Evolutionary conservation across 2,329 filamentous ascomycete species (phyloP).

Genomic region (Pseudogymnoascus sp.): DNA sequence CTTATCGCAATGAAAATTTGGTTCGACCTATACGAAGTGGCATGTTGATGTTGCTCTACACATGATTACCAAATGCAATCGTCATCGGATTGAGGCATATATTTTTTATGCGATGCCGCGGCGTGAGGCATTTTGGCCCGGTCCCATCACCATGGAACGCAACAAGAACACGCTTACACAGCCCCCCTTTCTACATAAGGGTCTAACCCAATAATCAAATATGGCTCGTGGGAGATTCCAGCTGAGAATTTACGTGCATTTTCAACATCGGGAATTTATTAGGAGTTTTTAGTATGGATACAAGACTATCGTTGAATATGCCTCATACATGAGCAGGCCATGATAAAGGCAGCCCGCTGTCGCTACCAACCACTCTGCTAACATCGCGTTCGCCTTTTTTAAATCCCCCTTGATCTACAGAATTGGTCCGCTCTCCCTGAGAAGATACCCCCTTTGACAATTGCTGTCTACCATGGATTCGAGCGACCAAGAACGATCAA

Average conservation of each 20-base stretch:
- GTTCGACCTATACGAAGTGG: background rate
- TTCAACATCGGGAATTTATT: background rate
- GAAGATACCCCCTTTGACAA: background rate
- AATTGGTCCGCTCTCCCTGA: background rate
- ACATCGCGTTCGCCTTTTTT: background rate
- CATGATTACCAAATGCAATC: background rate
- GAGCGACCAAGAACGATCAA: background rate
- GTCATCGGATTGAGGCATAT: conserved; percentile 14
- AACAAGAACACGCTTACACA: background rate
- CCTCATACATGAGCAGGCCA: background rate
- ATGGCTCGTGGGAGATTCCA: background rate
- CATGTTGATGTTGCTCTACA: background rate
- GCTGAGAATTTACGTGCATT: background rate
- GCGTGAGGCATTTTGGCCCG: conserved; percentile 8
- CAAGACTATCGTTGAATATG: background rate
- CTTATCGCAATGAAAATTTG: background rate
- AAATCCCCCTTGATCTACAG: background rate
- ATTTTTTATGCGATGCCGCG: background rate
- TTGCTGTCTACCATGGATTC: background rate
- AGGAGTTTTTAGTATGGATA: background rate
- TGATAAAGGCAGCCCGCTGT: background rate
- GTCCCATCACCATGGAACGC: background rate
- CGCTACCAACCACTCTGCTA: background rate
- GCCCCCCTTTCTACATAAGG: background rate
- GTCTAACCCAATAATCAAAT: background rate